Base-by-base conservation (phyloP, 208 protist species). In the Zelonia costaricensis region DNA sequence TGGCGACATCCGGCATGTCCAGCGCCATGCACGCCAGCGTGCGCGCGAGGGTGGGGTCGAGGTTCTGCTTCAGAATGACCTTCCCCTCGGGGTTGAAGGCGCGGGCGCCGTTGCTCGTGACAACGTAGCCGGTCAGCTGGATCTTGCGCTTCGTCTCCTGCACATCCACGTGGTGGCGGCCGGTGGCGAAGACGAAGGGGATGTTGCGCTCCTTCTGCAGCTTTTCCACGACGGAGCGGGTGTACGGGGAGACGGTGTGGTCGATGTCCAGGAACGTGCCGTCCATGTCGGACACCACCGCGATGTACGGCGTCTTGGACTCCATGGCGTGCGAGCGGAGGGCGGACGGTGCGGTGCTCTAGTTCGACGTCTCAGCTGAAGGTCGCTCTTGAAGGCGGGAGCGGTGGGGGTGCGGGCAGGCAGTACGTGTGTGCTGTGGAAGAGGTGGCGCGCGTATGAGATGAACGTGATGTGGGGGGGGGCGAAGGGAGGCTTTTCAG, bases 21-120 rank as follows among this genome's bases (percentile, higher is more conserved):
- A 40, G 27, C 8, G 53, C 62, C 10, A 76, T 42, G 18, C 48
- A 49, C 4, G 62, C 69, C 6, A 87, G 38, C 43, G 67, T 52
- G 20, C 62, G 68, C 43, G 72, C 70, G 18, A 79, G 5, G 1
- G n/a, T 28, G 0, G 73, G 56, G 59, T 62, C 60, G 20, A 88
- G 74, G 58, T 80, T 55, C 15, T 73, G 54, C 44, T 60, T 49
- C 42, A 78, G 31, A 62, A 88, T 67, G 2, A 74, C 15, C n/a
- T 58, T 53, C 7, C 67, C 67, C 15, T 59, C 4, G 9, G 57
- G 38, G 43, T 84, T 44, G 60, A 84, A 70, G 4, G 76, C 76
- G 10, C 76, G 72, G 5, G 61, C 75, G 10, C 80, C 80, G 47
- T 86, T 82, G 57, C 66, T 76, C 25, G 80, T 79, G n/a, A 83